A percentile compares a stretch with the other conserved stretches of the same genome.
Conservation (phyloP, 257 asterid genomes). For the Nicotiana knightiana region DNA sequence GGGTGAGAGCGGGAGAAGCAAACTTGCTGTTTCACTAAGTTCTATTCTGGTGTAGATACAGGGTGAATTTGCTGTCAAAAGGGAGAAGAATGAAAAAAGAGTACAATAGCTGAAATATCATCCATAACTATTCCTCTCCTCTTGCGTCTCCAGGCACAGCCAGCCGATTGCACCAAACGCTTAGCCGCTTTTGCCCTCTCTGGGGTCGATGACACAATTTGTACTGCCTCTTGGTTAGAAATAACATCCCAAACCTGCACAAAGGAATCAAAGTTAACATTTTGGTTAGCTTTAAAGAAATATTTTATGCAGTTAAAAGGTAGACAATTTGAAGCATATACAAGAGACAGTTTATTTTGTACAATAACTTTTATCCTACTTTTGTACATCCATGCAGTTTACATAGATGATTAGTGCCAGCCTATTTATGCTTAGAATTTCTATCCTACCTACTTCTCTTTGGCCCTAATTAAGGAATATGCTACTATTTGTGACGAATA, state of each 20-base stretch:
- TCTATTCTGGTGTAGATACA: slow-evolving; percentile 17
- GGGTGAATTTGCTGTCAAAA: slow-evolving; percentile 34
- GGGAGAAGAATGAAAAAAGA: slow-evolving; percentile 48
- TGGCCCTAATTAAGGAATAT: not conserved
- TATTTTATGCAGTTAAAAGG: not conserved
- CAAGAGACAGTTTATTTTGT: not conserved
- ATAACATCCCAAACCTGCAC: slow-evolving; percentile 93
- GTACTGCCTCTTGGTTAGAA: slow-evolving; percentile 87
- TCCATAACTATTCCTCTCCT: slow-evolving; percentile 82
- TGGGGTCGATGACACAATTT: slow-evolving; percentile 45
- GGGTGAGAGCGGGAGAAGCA: not conserved
- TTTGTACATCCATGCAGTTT: no score
- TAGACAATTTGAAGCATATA: not conserved
- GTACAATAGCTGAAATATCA: slow-evolving; percentile 93
- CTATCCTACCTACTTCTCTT: not conserved
- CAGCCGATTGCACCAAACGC: slow-evolving; percentile 63
- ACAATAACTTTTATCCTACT: no score
- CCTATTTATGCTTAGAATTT: not conserved
- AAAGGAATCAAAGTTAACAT: not conserved
- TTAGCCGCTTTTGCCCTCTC: slow-evolving; percentile 69
- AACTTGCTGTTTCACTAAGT: not conserved
- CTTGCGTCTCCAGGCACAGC: slow-evolving; percentile 63
- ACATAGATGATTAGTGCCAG: no score
- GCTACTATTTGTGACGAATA: not conserved
- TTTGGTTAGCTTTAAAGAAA: not conserved